Base-by-base conservation (phyloP, 495 filamentous ascomycete species). In the Rhypophila decipiens region DNA sequence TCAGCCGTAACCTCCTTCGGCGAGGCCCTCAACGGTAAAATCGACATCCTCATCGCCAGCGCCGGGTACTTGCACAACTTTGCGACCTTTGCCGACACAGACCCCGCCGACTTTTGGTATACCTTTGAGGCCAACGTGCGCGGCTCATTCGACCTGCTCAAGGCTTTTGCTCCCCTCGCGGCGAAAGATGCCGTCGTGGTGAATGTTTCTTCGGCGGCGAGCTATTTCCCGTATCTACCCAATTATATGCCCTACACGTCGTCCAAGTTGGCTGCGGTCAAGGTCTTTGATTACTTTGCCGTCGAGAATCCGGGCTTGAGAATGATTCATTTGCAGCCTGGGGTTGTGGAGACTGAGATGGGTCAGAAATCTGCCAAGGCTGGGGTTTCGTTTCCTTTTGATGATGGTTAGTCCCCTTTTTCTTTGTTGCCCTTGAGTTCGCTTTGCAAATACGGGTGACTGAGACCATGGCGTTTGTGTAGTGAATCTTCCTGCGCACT, bases 401-500 rank as follows among this genome's bases (percentile, higher is more conserved):
- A 72, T 40, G 46, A 66, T 42, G 44, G 70, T 74, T 50, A 39
- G 60, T 37, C 18, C 18, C 18, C 18, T 13, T 18, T 39, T 39
- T 21, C 18, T 18, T 48, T 17, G 23, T 24, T 37, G 22, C 23
- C 19, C 11, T 35, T 45, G n/a, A 21, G 3, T 35, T 39, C 13
- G 7, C 24, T 29, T 15, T 38, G 20, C 17, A 24, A 33, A 20
- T 4, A 35, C 12, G 3, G 1, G 34, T 39, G 19, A 8, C 23
- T 34, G 20, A 8, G n/a, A 4, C 10, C 39, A 31, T 38, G 1
- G n/a, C 23, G 1, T 17, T 36, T 36, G 18, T 40, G 13, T 24
- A 75, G 74, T 50, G n/a, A 18, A 38, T 13, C 61, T 80, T 5
- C 61, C 74, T 1, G 72, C 54, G 3, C 41, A 63, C 18, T 77